Base-by-base conservation (phyloP, 495 filamentous ascomycete genomes). In the Penicillium paradoxum region DNA sequence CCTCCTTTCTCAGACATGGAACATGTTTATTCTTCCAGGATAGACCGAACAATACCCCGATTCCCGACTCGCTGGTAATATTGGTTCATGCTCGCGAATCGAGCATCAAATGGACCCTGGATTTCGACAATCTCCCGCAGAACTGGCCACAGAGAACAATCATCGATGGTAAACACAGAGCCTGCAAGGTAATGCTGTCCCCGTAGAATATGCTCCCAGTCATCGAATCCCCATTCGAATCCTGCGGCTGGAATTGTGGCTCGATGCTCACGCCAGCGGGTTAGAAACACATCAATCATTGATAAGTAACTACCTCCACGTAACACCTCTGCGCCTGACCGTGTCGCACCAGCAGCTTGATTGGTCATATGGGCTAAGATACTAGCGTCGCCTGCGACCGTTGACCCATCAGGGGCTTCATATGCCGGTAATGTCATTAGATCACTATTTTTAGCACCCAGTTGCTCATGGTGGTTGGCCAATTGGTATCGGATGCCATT, bases 61-160 rank as follows among this genome's bases (percentile, higher is more conserved):
- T 72, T 72, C 56, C 64, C 68, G 19, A 85, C 74, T 13, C 73
- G 71, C 0, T 63, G 57, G 55, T 84, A 80, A 55, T 86, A 86
- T 30, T 64, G 69, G n/a, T 57, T 54, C n/a, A 86, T 47, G n/a
- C 69, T 72, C 18, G 68, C 67, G 41, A 77, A 76, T 4, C 47
- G 59, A 56, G 55, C 33, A 60, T 56, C 51, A 71, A 49, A 37
- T 55, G 45, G 45, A 61, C 65, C 39, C 44, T 66, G 11, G 1
- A 55, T 53, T 6, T 62, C 59, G 8, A 81, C 68, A 9, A 88
- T 77, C 25, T 83, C 77, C 44, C 84, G 65, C 36, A 92, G 67
- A 9, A 88, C 75, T 0, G 88, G 87, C 84, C 84, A 90, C 9
- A 89, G 70, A 0, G 82, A 80, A 59, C 81, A 89, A 63, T 92